A percentile compares a stretch with the other conserved stretches of the same genome.
Evolutionary conservation across 345 rosid species (phyloP).

Genomic region (Cardamine occulta): DNA sequence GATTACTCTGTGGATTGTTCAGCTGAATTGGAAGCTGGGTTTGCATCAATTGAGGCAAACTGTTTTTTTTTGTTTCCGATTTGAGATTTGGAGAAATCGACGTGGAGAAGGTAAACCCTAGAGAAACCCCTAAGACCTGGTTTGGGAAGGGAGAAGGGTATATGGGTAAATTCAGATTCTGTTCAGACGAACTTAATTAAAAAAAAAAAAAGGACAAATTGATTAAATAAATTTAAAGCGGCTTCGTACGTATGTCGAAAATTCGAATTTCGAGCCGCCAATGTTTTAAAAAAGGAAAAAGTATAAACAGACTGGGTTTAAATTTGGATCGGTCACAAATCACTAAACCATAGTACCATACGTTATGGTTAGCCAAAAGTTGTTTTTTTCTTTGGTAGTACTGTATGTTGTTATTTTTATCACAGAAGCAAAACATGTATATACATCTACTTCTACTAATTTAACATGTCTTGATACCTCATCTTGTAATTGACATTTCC

Average conservation of each 20-base stretch:
- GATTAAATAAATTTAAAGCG: background rate
- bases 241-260: background rate
- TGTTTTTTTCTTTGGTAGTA: too few species aligned
- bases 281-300: background rate
- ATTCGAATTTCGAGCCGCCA: background rate
- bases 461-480: too few species aligned
- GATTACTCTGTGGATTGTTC: background rate
- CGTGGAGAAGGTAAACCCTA: constrained; percentile 35
- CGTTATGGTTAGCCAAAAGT: too few species aligned
- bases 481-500: too few species aligned
- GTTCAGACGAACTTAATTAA: background rate
- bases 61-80: background rate
- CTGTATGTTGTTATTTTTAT: too few species aligned
- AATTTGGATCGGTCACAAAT: background rate
- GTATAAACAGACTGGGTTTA: background rate
- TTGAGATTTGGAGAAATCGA: constrained; percentile 17
- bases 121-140: constrained; percentile 38
- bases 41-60: constrained; percentile 15
- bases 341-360: background rate
- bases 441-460: too few species aligned
- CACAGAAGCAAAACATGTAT: too few species aligned
- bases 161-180: background rate
- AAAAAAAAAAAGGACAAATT: background rate
- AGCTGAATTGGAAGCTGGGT: background rate
- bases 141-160: constrained; percentile 17